These are phyloP conservation scores for Phlyctochytrium arcticum DNA, from an alignment of 192 early-diverging fungal species.

Conservation along the genomic window DNA sequence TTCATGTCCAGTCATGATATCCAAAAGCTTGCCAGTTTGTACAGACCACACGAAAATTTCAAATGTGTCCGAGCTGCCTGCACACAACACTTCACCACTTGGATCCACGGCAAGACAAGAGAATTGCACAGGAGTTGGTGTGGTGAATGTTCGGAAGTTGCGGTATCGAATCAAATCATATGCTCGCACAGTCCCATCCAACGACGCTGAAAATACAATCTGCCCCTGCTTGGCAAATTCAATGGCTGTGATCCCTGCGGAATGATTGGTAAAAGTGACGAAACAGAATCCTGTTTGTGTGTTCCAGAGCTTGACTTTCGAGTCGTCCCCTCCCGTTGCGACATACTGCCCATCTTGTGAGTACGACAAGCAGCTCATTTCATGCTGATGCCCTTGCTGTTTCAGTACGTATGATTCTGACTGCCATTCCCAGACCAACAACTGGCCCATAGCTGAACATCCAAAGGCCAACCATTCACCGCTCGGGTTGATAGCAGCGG, in stretches of 20 bases:
- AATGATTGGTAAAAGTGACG: slow-evolving; percentile 95
- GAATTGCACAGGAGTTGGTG: slow-evolving; percentile 94
- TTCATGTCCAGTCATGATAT: slow-evolving; percentile 89
- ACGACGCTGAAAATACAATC: slow-evolving; percentile 87
- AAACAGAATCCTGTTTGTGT: slow-evolving; percentile 93
- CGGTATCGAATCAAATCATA: slow-evolving; percentile 96
- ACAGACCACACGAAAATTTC: slow-evolving; percentile 99
- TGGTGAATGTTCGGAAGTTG: slow-evolving; percentile 97
- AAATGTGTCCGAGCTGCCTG: slow-evolving; percentile 89
- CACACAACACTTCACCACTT: slow-evolving; percentile 94
- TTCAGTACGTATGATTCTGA: slow-evolving; percentile 98
- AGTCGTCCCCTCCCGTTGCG: slow-evolving; percentile 94
- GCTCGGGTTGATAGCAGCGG: slow-evolving; percentile 79
- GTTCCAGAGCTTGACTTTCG: slow-evolving; percentile 99
- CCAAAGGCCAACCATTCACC: slow-evolving; percentile 99
- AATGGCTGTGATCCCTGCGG: slow-evolving; percentile 70
- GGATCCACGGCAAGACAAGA: slow-evolving; percentile 89
- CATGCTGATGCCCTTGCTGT: slow-evolving; percentile 97
- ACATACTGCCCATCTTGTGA: slow-evolving; percentile 90
- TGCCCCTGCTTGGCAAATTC: slow-evolving; percentile 92
- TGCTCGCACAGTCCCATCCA: slow-evolving; percentile 98
- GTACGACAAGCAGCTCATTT: slow-evolving; percentile 86
- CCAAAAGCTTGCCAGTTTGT: slow-evolving; percentile 96
- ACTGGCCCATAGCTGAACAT: slow-evolving; percentile 84
- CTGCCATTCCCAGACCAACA: slow-evolving; percentile 99